phyloP scores from a whole-genome alignment of 371 early-diverging fungal species.

The Mortierella sp. region DNA sequence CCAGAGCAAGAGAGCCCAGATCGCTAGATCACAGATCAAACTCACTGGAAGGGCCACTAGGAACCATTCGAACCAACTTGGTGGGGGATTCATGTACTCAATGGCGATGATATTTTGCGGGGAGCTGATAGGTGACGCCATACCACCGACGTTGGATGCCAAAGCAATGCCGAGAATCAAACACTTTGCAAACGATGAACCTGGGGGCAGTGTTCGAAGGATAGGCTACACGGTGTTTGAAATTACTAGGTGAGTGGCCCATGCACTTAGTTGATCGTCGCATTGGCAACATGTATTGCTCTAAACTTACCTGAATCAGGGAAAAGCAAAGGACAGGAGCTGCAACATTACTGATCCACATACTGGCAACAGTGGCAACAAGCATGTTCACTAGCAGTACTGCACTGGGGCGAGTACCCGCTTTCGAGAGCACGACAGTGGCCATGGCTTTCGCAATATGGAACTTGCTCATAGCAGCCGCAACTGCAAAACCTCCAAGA shows the following conservation, averaged over 20 bases:
- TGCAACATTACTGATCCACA: constrained; percentile 98
- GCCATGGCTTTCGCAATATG: constrained; percentile 94
- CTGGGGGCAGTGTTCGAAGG: constrained; percentile 78
- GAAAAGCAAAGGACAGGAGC: constrained; percentile 98
- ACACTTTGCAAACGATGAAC: constrained; percentile 81
- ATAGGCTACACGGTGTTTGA: constrained; percentile 67
- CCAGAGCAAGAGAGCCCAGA: constrained; percentile 84
- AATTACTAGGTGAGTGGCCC: not conserved
- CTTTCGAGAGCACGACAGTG: constrained; percentile 86
- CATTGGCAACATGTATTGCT: not conserved
- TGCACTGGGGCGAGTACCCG: constrained; percentile 83
- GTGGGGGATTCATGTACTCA: constrained; percentile 84
- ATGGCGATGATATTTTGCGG: constrained; percentile 96
- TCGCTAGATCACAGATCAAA: constrained; percentile 73
- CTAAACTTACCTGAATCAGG: constrained; percentile 75
- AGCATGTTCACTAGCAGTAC: constrained; percentile 94
- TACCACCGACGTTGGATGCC: constrained; percentile 95
- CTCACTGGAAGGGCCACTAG: constrained; percentile 81
- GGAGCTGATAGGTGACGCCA: constrained; percentile 96
- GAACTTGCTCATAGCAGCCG: constrained; percentile 91
- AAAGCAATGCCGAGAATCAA: constrained; percentile 94
- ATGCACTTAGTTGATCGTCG: not conserved
- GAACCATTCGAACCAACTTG: constrained; percentile 91
- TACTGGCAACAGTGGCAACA: constrained; percentile 93
- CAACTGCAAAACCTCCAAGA: constrained; percentile 95